Conservation (phyloP, 345 rosid species). For the Aquilaria sinensis region DNA sequence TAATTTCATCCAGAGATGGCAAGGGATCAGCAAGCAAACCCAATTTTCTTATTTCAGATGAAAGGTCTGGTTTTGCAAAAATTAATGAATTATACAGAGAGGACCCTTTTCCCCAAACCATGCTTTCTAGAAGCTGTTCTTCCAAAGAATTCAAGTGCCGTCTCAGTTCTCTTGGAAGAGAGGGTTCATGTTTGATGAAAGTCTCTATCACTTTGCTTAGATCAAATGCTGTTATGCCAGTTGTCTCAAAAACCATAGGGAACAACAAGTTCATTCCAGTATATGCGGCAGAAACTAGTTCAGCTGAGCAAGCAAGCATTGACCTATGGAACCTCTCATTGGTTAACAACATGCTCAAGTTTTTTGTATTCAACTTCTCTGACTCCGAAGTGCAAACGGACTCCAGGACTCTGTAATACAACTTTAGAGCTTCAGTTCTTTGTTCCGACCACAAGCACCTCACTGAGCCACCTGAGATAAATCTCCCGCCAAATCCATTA, state of each 20-base stretch:
- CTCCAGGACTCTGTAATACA: constrained; percentile 90
- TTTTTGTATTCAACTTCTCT: constrained; percentile 64
- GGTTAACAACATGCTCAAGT: constrained; percentile 81
- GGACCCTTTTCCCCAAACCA: constrained; percentile 98
- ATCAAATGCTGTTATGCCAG: constrained; percentile 98
- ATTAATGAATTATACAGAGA: constrained; percentile 92
- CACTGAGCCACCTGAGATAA: constrained; percentile 65
- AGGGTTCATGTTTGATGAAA: constrained; percentile 90
- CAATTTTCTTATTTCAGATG: constrained; percentile 58
- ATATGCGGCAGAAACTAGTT: constrained; percentile 93
- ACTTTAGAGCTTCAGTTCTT: constrained; percentile 73
- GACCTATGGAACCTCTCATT: constrained; percentile 97
- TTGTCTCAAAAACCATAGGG: constrained; percentile 84
- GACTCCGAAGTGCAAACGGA: constrained; percentile 97
- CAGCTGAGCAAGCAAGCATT: constrained; percentile 97
- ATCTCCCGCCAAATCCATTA: constrained; percentile 54
- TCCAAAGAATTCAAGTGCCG: constrained; percentile 94
- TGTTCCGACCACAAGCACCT: constrained; percentile 96
- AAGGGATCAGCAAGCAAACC: constrained; percentile 76
- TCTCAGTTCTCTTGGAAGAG: constrained; percentile 93
- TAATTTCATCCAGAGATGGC: constrained; percentile 86
- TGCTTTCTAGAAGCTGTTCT: constrained; percentile 93
- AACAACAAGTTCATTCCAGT: constrained; percentile 89
- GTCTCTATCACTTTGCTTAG: constrained; percentile 98
- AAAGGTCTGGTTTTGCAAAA: constrained; percentile 73